Evolutionary conservation across 2,329 filamentous ascomycete genomes (phyloP), one percentile per base, ranked within the genome.

Genomic region (Lachnellula arida): DNA sequence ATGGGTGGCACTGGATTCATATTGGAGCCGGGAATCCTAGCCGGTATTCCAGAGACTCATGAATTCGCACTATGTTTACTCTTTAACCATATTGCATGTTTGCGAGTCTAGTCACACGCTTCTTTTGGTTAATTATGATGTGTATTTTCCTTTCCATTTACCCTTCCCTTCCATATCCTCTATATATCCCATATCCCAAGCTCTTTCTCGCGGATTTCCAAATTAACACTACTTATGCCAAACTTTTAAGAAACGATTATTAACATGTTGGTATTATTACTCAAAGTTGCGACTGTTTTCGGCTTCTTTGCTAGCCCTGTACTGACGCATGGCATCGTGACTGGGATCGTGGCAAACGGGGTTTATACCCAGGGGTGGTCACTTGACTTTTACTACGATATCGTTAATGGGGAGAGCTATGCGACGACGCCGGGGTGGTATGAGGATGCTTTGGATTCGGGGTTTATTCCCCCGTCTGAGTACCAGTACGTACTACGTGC

Each of bases 361-460:
- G 65, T 65, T 2, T 75, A 71, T 37, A 62, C 54, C 5, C 12
- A 44, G 17, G 59, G 60, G n/a, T 61, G 57, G 57, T 52, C 51
- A 39, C 23, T 58, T 15, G 23, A 32, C 63, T 76, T 76, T 65
- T 63, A 66, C 47, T 61, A 60, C 28, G 57, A 55, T 4, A 49
- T 58, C 9, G 46, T 60, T 15, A 58, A 60, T 12, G 49, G 55
- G n/a, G 44, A 46, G 11, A 32, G 54, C 3, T 50, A 55, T 72
- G 63, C 57, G n/a, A 53, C 55, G 50, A 53, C 54, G 57, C 54
- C 70, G 62, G 49, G 74, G 63, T 72, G 54, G 77, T 81, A 74
- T 19, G 76, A 74, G 54, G 70, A 74, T 5, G 75, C 75, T 12
- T 59, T 65, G 0, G 80, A 84, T 67, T 71, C 77, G 54, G 80